Base-by-base conservation (phyloP, 208 protist genomes). In the Porcisia deanei region DNA sequence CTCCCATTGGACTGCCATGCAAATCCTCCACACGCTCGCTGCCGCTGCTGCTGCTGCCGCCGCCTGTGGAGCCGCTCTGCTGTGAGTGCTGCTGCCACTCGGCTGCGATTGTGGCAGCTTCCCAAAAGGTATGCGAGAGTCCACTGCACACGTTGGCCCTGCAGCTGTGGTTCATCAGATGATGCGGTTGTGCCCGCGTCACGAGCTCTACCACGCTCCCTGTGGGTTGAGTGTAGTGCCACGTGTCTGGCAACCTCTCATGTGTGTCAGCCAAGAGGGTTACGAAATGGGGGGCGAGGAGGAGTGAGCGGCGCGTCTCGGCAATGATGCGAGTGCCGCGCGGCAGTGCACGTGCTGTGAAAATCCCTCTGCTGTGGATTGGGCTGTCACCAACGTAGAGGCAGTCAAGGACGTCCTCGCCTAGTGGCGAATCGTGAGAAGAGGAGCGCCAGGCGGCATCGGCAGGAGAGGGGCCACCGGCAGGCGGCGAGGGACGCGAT, bases 121-220 rank as follows among this genome's bases (percentile, higher is more conserved):
- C 74, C 91, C 88, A 95, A 60, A 91, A 92, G 39, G 75, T 64
- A n/a, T 47, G 82, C 16, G 91, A 95, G 41, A 95, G 84, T 16
- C 91, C 88, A 45, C 83, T 81, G 54, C 87, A 90, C 3, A 91
- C 79, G 69, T 95, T 95, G 3, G 88, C 68, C 34, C 77, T 74
- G 73, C 91, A 95, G 84, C 87, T 92, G 73, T 95, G 91, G 79
- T 95, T 95, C 73, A 94, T 77, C 0, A 94, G 45, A 73, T 94
- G 90, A 72, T 92, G 88, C 58, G 90, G 86, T 66, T 86, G 83
- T 37, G 86, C 82, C 76, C 89, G 88, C 25, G 82, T 81, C n/a
- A 93, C 77, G 22, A 95, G 77, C 79, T 95, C 91, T 16, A 88
- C 57, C 16, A 95, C 30, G 37, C 71, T 52, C 41, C 88, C 91